Conservation (phyloP, 176 grass and related monocot species). For the Hordeum vulgare region MorexV3_pseudomolecules_assembly NC_058522.1:573095613-573096112, state of each 20-base stretch:
- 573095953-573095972: slow-evolving; percentile 26
- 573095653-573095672: slow-evolving; percentile 48
- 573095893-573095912: slow-evolving; percentile 20
- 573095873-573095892: slow-evolving; percentile 28
- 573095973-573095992: slow-evolving; percentile 23
- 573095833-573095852: too few relatives aligned
- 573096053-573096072: background rate
- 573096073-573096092: background rate
- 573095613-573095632: slow-evolving; percentile 67
- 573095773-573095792: slow-evolving; percentile 21
- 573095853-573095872: slow-evolving; percentile 11
- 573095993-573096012: background rate
- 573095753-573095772: too few relatives aligned
- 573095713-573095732: background rate
- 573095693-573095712: background rate
- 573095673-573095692: background rate
- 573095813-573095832: too few relatives aligned
- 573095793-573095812: background rate
- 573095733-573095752: background rate
- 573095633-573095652: slow-evolving; percentile 51
- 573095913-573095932: slow-evolving; percentile 36
- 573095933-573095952: slow-evolving; percentile 18
- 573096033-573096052: background rate
- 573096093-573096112: background rate
- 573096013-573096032: background rate